Evolutionary conservation across 257 asterid genomes (phyloP), one percentile per base, ranked within the genome.

Genomic region (Nicotiana noctiflora): DNA sequence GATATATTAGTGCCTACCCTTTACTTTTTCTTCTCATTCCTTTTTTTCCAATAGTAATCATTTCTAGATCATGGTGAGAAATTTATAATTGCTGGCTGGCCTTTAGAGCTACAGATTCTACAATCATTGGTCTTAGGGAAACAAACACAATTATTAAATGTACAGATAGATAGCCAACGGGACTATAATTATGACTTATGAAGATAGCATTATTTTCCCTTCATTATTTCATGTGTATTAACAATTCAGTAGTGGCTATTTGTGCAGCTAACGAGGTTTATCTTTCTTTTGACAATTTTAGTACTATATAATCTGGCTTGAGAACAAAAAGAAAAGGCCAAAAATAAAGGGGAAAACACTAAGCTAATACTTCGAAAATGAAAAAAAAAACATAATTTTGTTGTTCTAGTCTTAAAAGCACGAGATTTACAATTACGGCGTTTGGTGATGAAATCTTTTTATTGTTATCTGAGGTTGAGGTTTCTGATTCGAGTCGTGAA

Each of bases 11-110:
- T 86, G 93, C 86, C 66, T 77, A 81, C 88, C 83, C 90, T 86
- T 57, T 40, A 63, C 74, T 80, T 81, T 70, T 84, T 63, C 51
- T 53, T 59, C 72, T 72, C 82, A 9, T 66, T 37, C 75, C 79
- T 63, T 86, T 67, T 51, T 86, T 82, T 68, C 80, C 84, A 76
- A 70, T 44, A 31, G 81, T 83, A 87, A 90, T 89, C 83, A 92
- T 89, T 88, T 84, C 82, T 60, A 63, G 95, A 92, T 89, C 89
- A 86, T 89, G 85, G 83, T 85, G 77, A 80, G 70, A 87, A 90
- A 90, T 91, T 65, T 57, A 49, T 61, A 49, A 12, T 75, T 81
- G 67, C 77, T 82, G 75, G 34, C 76, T 29, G 49, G 27, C n/a
- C 81, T 80, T 85, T 77, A 77, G 76, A 84, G 84, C 29, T 62